A percentile compares a stretch with the other conserved stretches of the same genome.
phyloP scores from a whole-genome alignment of 2,329 filamentous ascomycete genomes.

The Tothia fuscella region DNA sequence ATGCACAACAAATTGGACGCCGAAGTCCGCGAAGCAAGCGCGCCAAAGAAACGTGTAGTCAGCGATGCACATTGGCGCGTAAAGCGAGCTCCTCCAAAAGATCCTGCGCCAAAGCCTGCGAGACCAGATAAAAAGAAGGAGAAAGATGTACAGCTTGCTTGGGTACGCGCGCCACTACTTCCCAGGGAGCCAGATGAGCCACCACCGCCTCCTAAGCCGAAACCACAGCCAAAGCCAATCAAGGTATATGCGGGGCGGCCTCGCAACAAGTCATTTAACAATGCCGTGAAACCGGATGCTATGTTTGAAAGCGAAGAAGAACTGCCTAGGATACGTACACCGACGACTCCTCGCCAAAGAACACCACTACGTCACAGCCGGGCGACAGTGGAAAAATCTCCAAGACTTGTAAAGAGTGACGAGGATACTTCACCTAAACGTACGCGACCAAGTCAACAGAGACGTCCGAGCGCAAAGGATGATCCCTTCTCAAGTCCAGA shows the following conservation, averaged over 20 bases:
- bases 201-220: slow-evolving; percentile 7
- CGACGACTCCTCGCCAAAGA: slow-evolving; percentile 4
- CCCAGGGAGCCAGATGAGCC: slow-evolving; percentile 5
- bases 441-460: background rate
- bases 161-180: slow-evolving; percentile 11
- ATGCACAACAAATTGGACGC: slow-evolving; percentile 27
- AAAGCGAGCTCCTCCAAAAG: slow-evolving; percentile 27
- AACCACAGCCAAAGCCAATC: slow-evolving; percentile 4
- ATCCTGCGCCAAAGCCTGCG: slow-evolving; percentile 1
- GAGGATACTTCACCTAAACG: slow-evolving; percentile 3
- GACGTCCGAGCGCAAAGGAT: background rate
- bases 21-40: slow-evolving; percentile 39
- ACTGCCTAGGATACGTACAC: background rate
- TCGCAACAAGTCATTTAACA: background rate
- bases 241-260: slow-evolving; percentile 8
- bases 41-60: slow-evolving; percentile 82
- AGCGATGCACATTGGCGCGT: slow-evolving; percentile 82
- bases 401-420: background rate
- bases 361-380: background rate
- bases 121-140: slow-evolving; percentile 26
- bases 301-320: background rate
- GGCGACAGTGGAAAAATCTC: background rate
- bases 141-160: slow-evolving; percentile 27
- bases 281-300: background rate
- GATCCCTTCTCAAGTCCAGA: slow-evolving; percentile 3